Evolutionary conservation across 306 rosid genomes (phyloP).

Genomic region (Cucurbita pepo): DNA sequence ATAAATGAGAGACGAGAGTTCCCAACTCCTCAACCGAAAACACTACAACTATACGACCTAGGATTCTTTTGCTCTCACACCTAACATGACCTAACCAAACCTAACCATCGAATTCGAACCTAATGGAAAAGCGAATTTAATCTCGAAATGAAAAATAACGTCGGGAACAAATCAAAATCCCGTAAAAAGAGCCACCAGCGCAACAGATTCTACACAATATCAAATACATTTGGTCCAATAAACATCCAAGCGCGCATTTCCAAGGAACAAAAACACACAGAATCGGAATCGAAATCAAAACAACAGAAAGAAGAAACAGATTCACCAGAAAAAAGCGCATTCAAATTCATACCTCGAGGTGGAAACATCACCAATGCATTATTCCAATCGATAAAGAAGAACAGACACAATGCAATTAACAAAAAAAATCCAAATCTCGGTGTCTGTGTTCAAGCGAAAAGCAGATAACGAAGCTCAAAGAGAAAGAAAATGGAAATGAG

Average conservation of each 20-base stretch:
- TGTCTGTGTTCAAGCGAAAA: not conserved
- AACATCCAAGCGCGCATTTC: not conserved
- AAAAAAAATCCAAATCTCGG: not conserved
- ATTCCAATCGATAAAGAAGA: not conserved
- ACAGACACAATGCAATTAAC: not conserved
- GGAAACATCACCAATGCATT: not conserved
- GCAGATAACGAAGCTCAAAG: not conserved
- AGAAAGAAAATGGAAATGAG: not conserved
- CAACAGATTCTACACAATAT: not conserved
- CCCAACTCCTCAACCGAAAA: not conserved
- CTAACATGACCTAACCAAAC: no score
- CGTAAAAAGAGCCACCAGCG: not conserved
- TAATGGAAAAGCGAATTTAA: not conserved
- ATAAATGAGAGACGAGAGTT: not conserved
- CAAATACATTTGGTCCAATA: not conserved
- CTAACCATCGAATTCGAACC: not conserved
- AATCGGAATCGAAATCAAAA: not conserved
- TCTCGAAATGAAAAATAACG: not conserved
- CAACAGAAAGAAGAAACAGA: not conserved
- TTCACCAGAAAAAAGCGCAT: not conserved
- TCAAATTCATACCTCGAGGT: not conserved
- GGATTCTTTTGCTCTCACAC: not conserved
- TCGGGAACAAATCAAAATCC: not conserved
- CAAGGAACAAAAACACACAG: not conserved
- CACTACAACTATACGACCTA: not conserved